A percentile compares a stretch with the other conserved stretches of the same genome.
These are phyloP conservation scores for Hirschioporus abietinus DNA, from an alignment of 768 basidiomycete species.

Conservation along the genomic window DNA sequence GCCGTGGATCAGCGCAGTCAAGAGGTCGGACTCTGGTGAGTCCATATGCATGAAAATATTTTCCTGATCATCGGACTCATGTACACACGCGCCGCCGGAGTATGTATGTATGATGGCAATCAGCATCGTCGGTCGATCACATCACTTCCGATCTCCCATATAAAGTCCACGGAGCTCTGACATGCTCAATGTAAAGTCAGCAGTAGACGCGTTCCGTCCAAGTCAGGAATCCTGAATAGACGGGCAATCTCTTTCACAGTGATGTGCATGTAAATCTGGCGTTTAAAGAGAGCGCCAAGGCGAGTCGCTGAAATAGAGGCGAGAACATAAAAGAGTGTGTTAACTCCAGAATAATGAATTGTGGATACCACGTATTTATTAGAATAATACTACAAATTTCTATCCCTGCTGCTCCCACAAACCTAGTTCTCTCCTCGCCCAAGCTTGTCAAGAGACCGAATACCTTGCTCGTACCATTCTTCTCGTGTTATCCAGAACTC, in stretches of 20 bases:
- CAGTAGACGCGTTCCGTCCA: background rate
- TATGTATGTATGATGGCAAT: background rate
- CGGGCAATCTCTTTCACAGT: background rate
- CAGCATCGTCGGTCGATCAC: background rate
- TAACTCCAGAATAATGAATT: no score
- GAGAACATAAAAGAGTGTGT: background rate
- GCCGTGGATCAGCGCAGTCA: background rate
- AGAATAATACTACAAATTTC: background rate
- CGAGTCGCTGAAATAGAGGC: no score
- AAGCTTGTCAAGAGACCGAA: slow-evolving; percentile 78
- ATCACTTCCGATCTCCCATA: background rate
- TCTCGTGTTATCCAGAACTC: slow-evolving; percentile 95
- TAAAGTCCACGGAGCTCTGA: background rate
- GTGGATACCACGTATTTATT: background rate
- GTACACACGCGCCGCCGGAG: background rate
- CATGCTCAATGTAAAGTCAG: background rate
- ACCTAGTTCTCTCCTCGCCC: slow-evolving; percentile 53
- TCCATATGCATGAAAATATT: background rate
- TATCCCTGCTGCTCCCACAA: background rate
- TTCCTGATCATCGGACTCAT: background rate
- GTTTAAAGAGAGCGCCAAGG: no score
- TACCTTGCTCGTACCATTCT: slow-evolving; percentile 93
- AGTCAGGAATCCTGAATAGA: background rate
- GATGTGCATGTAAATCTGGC: no score
- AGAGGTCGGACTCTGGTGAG: background rate